Evolutionary conservation across 495 filamentous ascomycete species (phyloP).

Genomic region (Sabuloglossum arenarium): DNA sequence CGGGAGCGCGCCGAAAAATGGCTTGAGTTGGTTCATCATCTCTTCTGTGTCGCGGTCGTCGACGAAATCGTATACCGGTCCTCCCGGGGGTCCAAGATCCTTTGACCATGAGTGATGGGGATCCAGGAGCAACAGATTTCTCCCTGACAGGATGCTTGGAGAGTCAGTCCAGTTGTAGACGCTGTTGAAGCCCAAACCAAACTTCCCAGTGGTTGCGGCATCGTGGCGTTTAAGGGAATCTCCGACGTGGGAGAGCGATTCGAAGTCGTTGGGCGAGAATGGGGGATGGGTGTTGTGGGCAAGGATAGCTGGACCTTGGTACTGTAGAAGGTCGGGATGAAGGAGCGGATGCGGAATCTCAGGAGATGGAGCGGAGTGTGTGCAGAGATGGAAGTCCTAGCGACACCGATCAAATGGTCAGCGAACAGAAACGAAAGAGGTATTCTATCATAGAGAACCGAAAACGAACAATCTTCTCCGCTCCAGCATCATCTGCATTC

Average conservation of each 20-base stretch:
- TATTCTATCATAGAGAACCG: not conserved
- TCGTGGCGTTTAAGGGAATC: conserved; percentile 79
- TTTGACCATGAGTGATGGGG: conserved; percentile 22
- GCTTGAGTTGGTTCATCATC: conserved; percentile 19
- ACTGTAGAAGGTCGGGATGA: conserved; percentile 14
- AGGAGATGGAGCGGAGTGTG: not conserved
- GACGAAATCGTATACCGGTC: conserved; percentile 21
- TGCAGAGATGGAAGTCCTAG: not conserved
- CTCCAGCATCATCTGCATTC: conserved; percentile 88
- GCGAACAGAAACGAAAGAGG: not conserved
- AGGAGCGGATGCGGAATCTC: conserved; percentile 16
- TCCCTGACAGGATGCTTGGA: conserved; percentile 20
- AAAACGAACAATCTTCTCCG: conserved; percentile 41
- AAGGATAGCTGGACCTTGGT: conserved; percentile 32
- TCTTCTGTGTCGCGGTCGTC: conserved; percentile 9
- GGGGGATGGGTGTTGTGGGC: conserved; percentile 76
- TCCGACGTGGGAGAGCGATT: conserved; percentile 27
- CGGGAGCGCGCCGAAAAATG: conserved; percentile 13
- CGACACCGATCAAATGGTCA: not conserved
- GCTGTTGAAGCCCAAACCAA: conserved; percentile 95
- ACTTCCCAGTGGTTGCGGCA: conserved; percentile 94
- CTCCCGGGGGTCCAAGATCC: conserved; percentile 12
- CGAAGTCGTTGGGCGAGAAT: conserved; percentile 67
- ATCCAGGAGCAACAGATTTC: conserved; percentile 20
- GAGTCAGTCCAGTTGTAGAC: conserved; percentile 35